Evolutionary conservation across 2,329 filamentous ascomycete species (phyloP), one percentile per base, ranked within the genome.

Genomic region (Thelonectria blattea): DNA sequence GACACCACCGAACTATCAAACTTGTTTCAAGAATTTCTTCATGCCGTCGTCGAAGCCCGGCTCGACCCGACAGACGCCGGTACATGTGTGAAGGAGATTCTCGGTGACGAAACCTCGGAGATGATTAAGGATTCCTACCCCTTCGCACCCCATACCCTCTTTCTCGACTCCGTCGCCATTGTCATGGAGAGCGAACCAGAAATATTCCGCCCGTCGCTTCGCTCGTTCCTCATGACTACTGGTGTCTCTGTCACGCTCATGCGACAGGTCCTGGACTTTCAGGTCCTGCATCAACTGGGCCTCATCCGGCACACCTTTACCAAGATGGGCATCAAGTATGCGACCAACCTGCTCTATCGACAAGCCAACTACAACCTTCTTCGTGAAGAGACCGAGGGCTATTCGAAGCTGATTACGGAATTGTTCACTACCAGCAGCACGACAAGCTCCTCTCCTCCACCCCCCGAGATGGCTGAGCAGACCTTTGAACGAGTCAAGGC

Each of bases 341-440:
- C 93, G 50, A 99, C 95, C 8, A 96, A 97, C 69, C 83, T 95
- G 5, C 84, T 99, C 1, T 99, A 99, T 75, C 90, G 93, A 61
- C 95, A 98, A 76, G 92, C 94, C 14, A 98, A 97, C 75, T 98
- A 97, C 81, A 99, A 99, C 71, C 80, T 99, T 8, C 81, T 99
- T 18, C 89, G 95, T 46, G 95, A 99, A 78, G 95, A 99, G 76
- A 92, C 92, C 0, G 95, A 99, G 77, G 95, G 96, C 42, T 99
- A 97, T 73, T 93, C 95, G 0, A 99, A 99, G 75, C 86, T 99
- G 48, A 88, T 97, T 61, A 97, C 94, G 0, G 95, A 99, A 75
- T 88, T 98, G 32, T 99, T 97, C 76, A 94, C 92, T 8, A 96
- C 91, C 1, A 92, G 91, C 70, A 89, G 88, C 68, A 96, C 91